Percentiles rank a stretch among this genome's conserved stretches.
These are phyloP conservation scores for Scalesia atractyloides DNA, from an alignment of 129 eudicot genomes.

Conservation along the genomic window DNA sequence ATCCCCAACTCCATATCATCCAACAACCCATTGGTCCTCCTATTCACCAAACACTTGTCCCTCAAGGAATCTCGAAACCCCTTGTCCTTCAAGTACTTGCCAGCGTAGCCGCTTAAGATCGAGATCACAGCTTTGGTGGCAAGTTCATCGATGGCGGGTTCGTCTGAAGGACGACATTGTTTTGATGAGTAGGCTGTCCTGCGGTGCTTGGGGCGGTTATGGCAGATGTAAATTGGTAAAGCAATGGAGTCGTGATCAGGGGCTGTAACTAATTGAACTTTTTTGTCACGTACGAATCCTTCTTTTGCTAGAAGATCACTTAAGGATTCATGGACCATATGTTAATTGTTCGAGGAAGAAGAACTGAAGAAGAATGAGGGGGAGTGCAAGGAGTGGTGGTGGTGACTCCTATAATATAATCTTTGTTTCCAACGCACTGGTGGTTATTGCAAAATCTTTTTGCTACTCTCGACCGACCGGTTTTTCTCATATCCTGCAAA, in stretches of 20 bases:
- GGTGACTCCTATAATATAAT: too few relatives aligned
- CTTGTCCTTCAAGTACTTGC: constrained; percentile 49
- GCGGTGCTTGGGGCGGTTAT: constrained; percentile 41
- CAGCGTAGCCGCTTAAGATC: constrained; percentile 57
- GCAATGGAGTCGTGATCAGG: constrained; percentile 49
- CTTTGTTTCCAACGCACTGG: too few relatives aligned
- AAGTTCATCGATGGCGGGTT: constrained; percentile 66
- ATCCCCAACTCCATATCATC: constrained; percentile 65
- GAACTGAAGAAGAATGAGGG: too few relatives aligned
- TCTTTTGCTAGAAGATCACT: constrained; percentile 45
- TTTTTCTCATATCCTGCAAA: too few relatives aligned
- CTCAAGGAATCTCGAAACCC: constrained; percentile 39
- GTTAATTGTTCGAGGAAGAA: neutral
- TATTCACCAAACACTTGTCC: constrained; percentile 51
- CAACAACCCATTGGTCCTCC: constrained; percentile 23
- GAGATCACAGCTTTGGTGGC: constrained; percentile 64
- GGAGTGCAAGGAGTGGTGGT: too few relatives aligned
- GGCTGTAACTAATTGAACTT: constrained; percentile 25
- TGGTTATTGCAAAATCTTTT: too few relatives aligned
- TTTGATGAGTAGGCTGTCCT: constrained; percentile 49
- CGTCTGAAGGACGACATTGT: constrained; percentile 32
- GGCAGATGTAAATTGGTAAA: constrained; percentile 73
- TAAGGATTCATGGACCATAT: constrained; percentile 30
- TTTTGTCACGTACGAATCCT: constrained; percentile 48
- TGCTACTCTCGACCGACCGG: too few relatives aligned